Evolutionary conservation across 805 yeast genomes (phyloP), one percentile per base, ranked within the genome.

Genomic region (Kodamaea fukazawae): DNA sequence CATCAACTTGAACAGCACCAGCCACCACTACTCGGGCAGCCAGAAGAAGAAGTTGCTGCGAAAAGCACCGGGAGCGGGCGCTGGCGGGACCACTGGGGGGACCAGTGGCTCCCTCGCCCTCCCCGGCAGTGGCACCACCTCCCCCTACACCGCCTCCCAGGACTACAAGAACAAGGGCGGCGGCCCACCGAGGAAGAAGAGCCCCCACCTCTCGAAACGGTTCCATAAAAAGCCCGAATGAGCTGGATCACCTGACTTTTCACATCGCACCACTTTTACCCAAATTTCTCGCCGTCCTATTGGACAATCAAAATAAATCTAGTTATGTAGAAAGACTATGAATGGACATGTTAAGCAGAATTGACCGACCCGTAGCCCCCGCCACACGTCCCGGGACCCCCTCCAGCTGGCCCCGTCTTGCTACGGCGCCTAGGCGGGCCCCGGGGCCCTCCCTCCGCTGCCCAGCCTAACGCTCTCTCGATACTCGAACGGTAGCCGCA

Each of bases 1-100:
- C 1, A 47, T 49, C 7, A 53, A 45, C 20, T 33, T 44, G 35
- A 46, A 42, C 28, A 42, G 39, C 3, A 28, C 37, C 13, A 46
- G 36, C 12, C 41, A 39, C 23, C 14, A 29, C 15, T 17, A 26
- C 18, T 29, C 17, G 4, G 20, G 25, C 3, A 10, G 16, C 26
- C 18, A 17, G 30, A 39, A 29, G 26, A 39, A 39, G 30, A 38
- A 38, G 16, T 10, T 16, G 12, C 14, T 9, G 17, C 13, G 34
- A n/a, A 32, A 32, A 13, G 28, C n/a, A n/a, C n/a, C n/a, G n/a
- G n/a, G n/a, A n/a, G n/a, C n/a, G n/a, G n/a, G n/a, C n/a, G n/a
- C 20, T 12, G 28, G 28, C 23, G 23, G 23, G 5, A 8, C 7
- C 7, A 20, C 7, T 20, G 23, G 7, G 8, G 8, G 23, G 7